Evolutionary conservation across 768 basidiomycete genomes (phyloP).

Genomic region (Rhodotorula sphaerocarpa): DNA sequence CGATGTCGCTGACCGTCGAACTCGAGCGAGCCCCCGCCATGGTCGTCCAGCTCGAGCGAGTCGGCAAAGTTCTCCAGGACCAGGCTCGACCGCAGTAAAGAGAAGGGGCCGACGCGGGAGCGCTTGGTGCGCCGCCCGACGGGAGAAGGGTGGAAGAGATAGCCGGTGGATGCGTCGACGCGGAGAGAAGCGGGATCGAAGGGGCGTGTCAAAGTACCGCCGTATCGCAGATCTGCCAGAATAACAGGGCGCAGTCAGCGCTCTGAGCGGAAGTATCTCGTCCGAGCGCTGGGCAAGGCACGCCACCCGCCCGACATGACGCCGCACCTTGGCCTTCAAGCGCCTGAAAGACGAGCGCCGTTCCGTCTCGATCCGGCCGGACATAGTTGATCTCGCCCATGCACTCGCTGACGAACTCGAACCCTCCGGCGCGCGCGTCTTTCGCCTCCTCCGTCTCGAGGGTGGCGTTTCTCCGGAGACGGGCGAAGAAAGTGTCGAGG

Average conservation of each 20-base stretch:
- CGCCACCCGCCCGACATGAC: too few species aligned
- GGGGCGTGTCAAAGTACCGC: conserved; percentile 6
- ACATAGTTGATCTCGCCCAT: conserved; percentile 31
- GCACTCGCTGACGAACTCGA: conserved; percentile 28
- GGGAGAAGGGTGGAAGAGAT: conserved; percentile 35
- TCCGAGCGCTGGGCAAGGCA: not conserved
- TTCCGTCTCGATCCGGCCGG: conserved; percentile 14
- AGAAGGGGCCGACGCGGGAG: conserved; percentile 25
- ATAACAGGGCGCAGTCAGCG: not conserved
- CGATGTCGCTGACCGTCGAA: not conserved
- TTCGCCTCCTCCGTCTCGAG: conserved; percentile 1
- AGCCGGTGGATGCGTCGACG: conserved; percentile 16
- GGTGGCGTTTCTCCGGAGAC: conserved; percentile 9
- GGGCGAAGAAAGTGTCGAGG: conserved; percentile 30
- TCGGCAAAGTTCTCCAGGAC: conserved; percentile 23
- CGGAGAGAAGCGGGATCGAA: conserved; percentile 22
- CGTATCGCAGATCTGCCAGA: conserved; percentile 22
- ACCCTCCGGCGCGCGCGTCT: conserved; percentile 11
- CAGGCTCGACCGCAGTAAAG: conserved; percentile 27
- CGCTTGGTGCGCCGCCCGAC: not conserved
- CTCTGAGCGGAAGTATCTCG: not conserved
- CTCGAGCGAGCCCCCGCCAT: conserved; percentile 1
- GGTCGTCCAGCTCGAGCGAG: conserved; percentile 14
- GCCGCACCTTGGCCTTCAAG: conserved; percentile 14
- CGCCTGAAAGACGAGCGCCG: conserved; percentile 30